These are phyloP conservation scores for Panellus pusillus DNA, from an alignment of 768 basidiomycete species.

Conservation along the genomic window DNA sequence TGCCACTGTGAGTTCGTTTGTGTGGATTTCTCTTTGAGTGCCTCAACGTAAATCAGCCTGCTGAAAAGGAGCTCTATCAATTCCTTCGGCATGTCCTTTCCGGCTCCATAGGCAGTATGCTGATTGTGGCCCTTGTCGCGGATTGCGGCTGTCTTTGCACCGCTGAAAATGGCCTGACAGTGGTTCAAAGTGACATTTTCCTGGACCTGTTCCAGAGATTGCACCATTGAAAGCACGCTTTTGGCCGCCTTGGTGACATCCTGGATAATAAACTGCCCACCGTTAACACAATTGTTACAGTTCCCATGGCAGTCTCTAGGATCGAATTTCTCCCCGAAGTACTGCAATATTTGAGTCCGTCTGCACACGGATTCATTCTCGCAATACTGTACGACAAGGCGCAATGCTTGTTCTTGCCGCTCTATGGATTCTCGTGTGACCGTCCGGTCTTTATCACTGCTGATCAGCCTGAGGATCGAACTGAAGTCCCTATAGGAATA, in stretches of 20 bases:
- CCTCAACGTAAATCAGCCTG: conserved; percentile 49
- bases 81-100: conserved; percentile 47
- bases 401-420: conserved; percentile 63
- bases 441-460: conserved; percentile 48
- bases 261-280: conserved; percentile 40
- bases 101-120: conserved; percentile 54
- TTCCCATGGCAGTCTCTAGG: conserved; percentile 58
- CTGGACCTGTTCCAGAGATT: conserved; percentile 39
- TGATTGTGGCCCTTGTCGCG: conserved; percentile 48
- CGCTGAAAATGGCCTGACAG: conserved; percentile 64
- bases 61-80: conserved; percentile 68
- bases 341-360: conserved; percentile 81
- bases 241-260: conserved; percentile 66
- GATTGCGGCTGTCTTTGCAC: conserved; percentile 51
- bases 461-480: conserved; percentile 59
- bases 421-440: conserved; percentile 56
- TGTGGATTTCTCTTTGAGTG: conserved; percentile 48
- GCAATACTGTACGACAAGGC: conserved; percentile 78
- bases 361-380: conserved; percentile 82
- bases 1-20: conserved; percentile 45
- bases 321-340: conserved; percentile 84
- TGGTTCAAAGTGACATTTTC: conserved; percentile 61
- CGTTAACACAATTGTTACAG: conserved; percentile 83
- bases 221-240: conserved; percentile 58
- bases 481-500: conserved; percentile 63